Evolutionary conservation across 2,329 filamentous ascomycete genomes (phyloP), one percentile per base, ranked within the genome.

Genomic region (Cladobotryum protrusum): DNA sequence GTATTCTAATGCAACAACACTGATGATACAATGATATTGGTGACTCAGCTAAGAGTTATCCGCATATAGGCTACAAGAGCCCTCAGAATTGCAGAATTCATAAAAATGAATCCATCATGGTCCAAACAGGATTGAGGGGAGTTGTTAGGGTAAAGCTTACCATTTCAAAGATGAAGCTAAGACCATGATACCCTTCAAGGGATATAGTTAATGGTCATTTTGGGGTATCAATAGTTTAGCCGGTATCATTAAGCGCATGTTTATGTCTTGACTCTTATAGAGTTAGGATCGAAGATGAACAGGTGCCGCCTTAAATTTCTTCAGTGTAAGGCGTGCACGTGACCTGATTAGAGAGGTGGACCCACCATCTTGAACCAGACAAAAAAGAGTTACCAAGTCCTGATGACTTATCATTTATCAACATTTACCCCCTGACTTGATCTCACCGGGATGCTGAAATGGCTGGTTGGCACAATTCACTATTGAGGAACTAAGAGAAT

Each of bases 11-110:
- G 12, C 20, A 43, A 24, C 15, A 29, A 8, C 24, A 29, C 24
- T 29, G 24, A 29, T 29, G 24, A 29, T 29, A 29, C 24, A 9
- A 29, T 29, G 24, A 29, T 29, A 29, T 29, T 29, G 24, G 24
- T 29, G 24, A 29, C 49, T 56, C 55, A 62, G 61, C 58, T 56
- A 57, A 55, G 57, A 61, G 49, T 54, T 67, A 54, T 69, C 65
- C 62, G 66, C 65, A 66, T 13, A n/a, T 15, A 47, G 47, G 55
- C 48, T 55, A 51, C 53, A 45, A 49, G 53, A 61, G 57, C 57
- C 58, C 68, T 74, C 63, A 66, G 72, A 68, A 74, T 74, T 74
- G 72, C 72, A 74, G 72, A 74, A 74, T 73, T 72, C 72, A 67
- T 61, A 61, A 57, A 58, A 61, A 69, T 65, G 61, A 67, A 68